A percentile compares a stretch with the other conserved stretches of the same genome.
phyloP scores from a whole-genome alignment of 257 asterid genomes.

The Agastache rugosa region DNA sequence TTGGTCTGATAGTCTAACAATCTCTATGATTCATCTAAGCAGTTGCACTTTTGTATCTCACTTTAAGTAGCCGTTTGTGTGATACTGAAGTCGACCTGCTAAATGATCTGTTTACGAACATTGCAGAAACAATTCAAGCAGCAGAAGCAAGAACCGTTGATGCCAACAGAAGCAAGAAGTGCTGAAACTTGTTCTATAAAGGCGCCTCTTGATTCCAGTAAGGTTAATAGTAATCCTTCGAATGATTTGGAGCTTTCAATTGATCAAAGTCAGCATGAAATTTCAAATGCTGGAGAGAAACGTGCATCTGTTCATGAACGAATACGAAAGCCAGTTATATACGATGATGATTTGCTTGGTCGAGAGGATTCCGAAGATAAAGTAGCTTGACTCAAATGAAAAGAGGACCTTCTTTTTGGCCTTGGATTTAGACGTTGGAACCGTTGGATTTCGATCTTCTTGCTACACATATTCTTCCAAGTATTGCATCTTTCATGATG shows the following conservation, averaged over 20 bases:
- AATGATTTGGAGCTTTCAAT: constrained; percentile 40
- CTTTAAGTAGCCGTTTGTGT: not conserved
- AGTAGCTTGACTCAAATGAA: constrained; percentile 6
- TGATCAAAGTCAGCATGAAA: constrained; percentile 41
- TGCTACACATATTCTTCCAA: not conserved
- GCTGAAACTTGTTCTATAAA: constrained; percentile 40
- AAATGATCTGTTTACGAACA: constrained; percentile 9
- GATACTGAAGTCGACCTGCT: constrained; percentile 5
- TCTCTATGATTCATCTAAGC: not conserved
- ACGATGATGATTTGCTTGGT: constrained; percentile 74
- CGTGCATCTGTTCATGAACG: constrained; percentile 68
- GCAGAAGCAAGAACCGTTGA: constrained; percentile 46
- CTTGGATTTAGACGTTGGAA: not conserved
- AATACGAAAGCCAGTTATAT: constrained; percentile 72
- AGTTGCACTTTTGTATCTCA: not conserved
- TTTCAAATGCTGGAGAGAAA: constrained; percentile 38
- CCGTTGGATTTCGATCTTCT: too few species aligned
- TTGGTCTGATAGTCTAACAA: not conserved
- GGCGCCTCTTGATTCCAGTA: constrained; percentile 32
- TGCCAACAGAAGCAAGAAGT: constrained; percentile 49
- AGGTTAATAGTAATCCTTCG: constrained; percentile 18
- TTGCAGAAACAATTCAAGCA: constrained; percentile 83
- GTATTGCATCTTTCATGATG: constrained; percentile 5
- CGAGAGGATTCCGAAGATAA: constrained; percentile 48
- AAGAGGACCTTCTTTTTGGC: not conserved